Evolutionary conservation across 768 basidiomycete species (phyloP).

Genomic region (Trametes meyenii): DNA sequence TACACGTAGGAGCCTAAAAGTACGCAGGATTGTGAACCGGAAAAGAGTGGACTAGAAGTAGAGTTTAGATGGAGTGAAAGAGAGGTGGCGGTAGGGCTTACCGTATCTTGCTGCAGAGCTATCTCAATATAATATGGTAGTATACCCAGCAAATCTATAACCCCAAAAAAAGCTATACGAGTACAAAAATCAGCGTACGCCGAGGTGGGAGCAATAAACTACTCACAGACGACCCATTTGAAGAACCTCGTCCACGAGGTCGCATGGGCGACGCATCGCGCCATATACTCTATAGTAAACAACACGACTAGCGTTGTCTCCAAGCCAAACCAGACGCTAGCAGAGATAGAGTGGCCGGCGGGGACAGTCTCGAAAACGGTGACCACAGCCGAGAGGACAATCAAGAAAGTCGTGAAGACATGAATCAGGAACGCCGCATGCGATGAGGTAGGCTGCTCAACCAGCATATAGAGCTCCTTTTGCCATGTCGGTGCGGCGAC

Average conservation of each 20-base stretch:
- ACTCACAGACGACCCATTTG: slow-evolving; percentile 71
- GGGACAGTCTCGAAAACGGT: slow-evolving; percentile 83
- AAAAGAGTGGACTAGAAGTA: slow-evolving; percentile 72
- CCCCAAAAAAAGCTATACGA: slow-evolving; percentile 72
- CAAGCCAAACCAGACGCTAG: slow-evolving; percentile 80
- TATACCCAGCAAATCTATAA: slow-evolving; percentile 85
- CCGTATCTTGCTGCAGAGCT: slow-evolving; percentile 81
- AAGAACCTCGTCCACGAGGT: slow-evolving; percentile 60
- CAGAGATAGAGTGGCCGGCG: slow-evolving; percentile 68
- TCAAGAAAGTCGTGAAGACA: slow-evolving; percentile 67
- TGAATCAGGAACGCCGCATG: slow-evolving; percentile 77
- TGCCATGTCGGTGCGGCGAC: slow-evolving; percentile 54
- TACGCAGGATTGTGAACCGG: slow-evolving; percentile 87
- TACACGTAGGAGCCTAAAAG: slow-evolving; percentile 86
- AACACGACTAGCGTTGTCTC: slow-evolving; percentile 84
- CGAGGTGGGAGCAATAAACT: not conserved
- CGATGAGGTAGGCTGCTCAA: slow-evolving; percentile 82
- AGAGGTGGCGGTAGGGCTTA: slow-evolving; percentile 38
- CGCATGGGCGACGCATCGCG: slow-evolving; percentile 76
- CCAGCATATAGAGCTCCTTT: slow-evolving; percentile 63
- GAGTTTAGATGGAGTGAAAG: not conserved
- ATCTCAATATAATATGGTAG: slow-evolving; percentile 90
- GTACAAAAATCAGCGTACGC: slow-evolving; percentile 1
- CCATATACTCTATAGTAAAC: slow-evolving; percentile 85
- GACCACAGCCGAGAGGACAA: slow-evolving; percentile 72